A percentile compares a stretch with the other conserved stretches of the same genome.
These are phyloP conservation scores for Wallacemonas sp. DNA, from an alignment of 208 protist genomes.

Conservation along the genomic window DNA sequence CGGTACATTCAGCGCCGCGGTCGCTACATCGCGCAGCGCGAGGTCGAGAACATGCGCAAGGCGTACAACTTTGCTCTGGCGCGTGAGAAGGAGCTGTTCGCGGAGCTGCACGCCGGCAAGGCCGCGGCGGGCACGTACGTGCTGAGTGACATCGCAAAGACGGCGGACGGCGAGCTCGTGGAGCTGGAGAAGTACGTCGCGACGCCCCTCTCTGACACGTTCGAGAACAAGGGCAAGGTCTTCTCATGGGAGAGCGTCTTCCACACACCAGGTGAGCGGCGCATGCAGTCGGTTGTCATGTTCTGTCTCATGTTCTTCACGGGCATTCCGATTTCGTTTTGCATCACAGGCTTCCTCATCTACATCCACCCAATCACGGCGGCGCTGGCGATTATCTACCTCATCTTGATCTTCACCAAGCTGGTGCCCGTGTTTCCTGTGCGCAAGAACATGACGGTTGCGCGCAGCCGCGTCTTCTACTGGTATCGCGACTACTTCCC, in stretches of 20 bases:
- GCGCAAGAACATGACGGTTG: slow-evolving; percentile 23
- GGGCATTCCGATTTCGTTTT: slow-evolving; percentile 48
- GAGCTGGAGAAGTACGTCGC: slow-evolving; percentile 57
- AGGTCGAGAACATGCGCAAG: slow-evolving; percentile 55
- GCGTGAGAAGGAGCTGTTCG: slow-evolving; percentile 33
- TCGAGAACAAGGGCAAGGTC: slow-evolving; percentile 18
- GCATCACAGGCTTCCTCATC: slow-evolving; percentile 45
- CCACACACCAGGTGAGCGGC: slow-evolving; percentile 47
- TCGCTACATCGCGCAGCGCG: slow-evolving; percentile 42
- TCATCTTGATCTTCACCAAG: slow-evolving; percentile 69
- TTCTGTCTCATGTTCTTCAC: slow-evolving; percentile 75
- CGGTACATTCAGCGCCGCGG: slow-evolving; percentile 38
- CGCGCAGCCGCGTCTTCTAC: slow-evolving; percentile 41
- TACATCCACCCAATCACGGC: slow-evolving; percentile 44
- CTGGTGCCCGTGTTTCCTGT: slow-evolving; percentile 49
- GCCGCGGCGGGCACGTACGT: neutral
- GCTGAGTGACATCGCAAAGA: slow-evolving; percentile 12
- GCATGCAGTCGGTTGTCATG: slow-evolving; percentile 48
- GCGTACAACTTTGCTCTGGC: slow-evolving; percentile 51
- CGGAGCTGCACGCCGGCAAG: slow-evolving; percentile 7
- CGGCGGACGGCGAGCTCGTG: slow-evolving; percentile 33
- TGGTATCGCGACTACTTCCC: slow-evolving; percentile 89
- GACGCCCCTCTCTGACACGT: slow-evolving; percentile 24
- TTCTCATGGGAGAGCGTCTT: slow-evolving; percentile 51
- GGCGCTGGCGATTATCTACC: slow-evolving; percentile 61